Evolutionary conservation across 1,139 yeast species (phyloP), one percentile per base, ranked within the genome.

Genomic region (Hyphopichia khmerensis): DNA sequence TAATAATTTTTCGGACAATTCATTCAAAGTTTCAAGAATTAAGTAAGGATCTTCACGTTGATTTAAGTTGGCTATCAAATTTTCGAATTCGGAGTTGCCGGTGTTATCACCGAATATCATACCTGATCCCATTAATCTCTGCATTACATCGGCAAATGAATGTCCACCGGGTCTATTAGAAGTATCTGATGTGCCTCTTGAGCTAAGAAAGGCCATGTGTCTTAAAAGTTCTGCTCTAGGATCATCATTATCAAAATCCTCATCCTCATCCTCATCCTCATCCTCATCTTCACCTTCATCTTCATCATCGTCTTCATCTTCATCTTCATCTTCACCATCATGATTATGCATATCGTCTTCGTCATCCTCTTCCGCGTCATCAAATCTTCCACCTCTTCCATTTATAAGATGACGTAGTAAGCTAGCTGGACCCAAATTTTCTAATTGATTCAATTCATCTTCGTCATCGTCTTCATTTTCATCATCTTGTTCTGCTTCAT

Each of bases 21-120:
- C 88, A 49, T 77, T 82, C 42, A 85, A 62, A 5, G 83, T 76
- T 54, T 84, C 91, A 40, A 77, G 56, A 4, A 78, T 58, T 21
- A 76, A 43, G 45, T 64, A 79, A 0, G 80, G 63, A 48, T 78
- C 82, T 1, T 69, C 75, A 11, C 78, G 64, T 42, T 66, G 72
- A 31, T 59, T 60, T 37, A 82, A 57, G 33, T 73, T 75, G 8
- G 65, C 60, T 1, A 79, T 56, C 21, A 80, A 60, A 1, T 65
- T 65, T 33, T 64, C 63, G 35, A 75, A 67, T 47, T 77, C 75
- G 16, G 61, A 10, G 57, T 60, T 35, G 2, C 44, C 44, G 29
- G 30, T 27, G 21, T 32, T 9, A 11, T 11, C 21, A 17, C 26
- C 35, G 38, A 72, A 58, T 43, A 69, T 51, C 1, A 58, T 51